Evolutionary conservation across 495 filamentous ascomycete genomes (phyloP), one percentile per base, ranked within the genome.

Genomic region (Penicillium chermesinum): DNA sequence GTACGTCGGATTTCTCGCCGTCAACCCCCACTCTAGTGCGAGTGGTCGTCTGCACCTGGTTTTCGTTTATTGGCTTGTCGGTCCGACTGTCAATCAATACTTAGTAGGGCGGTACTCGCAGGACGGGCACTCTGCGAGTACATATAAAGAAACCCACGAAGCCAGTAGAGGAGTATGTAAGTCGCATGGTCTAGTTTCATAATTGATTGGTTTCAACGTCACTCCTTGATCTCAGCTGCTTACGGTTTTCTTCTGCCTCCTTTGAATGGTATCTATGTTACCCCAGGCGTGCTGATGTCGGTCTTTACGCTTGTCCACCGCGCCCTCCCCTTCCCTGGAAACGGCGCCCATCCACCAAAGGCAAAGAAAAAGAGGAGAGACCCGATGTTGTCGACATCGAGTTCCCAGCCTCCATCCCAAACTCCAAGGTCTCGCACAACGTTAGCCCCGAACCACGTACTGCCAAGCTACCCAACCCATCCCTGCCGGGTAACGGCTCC

Each of bases 241-340:
- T 30, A n/a, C n/a, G n/a, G n/a, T 38, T 42, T 46, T 35, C 27
- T 18, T 39, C 10, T 5, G 17, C 33, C 27, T 46, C n/a, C 14
- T 32, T 40, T 41, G 4, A 33, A 43, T 14, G 19, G 37, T 33
- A 19, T 22, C 10, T 38, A 13, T 38, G 12, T 18, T 17, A 52
- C 15, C 9, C 30, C 18, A 22, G 42, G 47, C 20, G 46, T 48
- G 41, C 13, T 32, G 22, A 63, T 63, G 60, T 42, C 57, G n/a
- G 49, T 58, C n/a, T 38, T 61, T 15, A 54, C 60, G 32, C 34
- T 58, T 18, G 58, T 63, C 42, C 45, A 61, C 18, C 60, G 60
- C 13, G 57, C 57, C 38, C 49, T 63, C 4, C 57, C 54, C 6
- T 52, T 61, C 10, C 40, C 51, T 61, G 54, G 57, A 58, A 47